Evolutionary conservation across 495 filamentous ascomycete genomes (phyloP), one percentile per base, ranked within the genome.

Genomic region (Tuber magnatum): DNA sequence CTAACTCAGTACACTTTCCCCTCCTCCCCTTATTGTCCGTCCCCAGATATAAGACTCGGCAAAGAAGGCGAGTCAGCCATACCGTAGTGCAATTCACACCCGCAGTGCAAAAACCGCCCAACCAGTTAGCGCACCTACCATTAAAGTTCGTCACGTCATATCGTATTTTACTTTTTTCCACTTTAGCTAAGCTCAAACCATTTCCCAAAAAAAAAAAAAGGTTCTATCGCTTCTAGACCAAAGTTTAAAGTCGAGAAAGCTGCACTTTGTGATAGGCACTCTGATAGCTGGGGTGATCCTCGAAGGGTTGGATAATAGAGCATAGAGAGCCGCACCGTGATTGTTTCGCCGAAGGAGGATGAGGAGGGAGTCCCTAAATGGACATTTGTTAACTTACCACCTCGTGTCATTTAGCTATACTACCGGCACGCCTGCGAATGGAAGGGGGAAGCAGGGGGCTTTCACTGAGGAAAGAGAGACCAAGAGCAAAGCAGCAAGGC

Each of bases 1-100:
- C 51, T 61, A 48, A 1, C 1, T 1, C 12, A 7, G 51, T 28
- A 35, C 14, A 65, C 56, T 28, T 35, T 65, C 56, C n/a, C 32
- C 56, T 18, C 56, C 14, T 20, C 12, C 28, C 28, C 51, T 32
- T 2, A 51, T 51, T 5, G 46, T 51, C 22, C 46, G 7, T n/a
- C 56, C 28, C 4, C 28, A 35, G 28, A 65, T 65, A 65, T 35
- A 16, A 35, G 56, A 35, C 28, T 35, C 56, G 56, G 56, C 1
- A 65, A 65, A 20, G 28, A 65, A 20, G 28, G n/a, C 14, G 24
- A 10, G n/a, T 32, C 56, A 61, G 32, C 56, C 2, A 32, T 28
- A 61, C 28, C n/a, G n/a, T 65, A 65, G 56, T 65, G 56, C 56
- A 65, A 65, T 65, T 65, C 56, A 18, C 56, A 65, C n/a, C 56